These are phyloP conservation scores for Penicillium sp. DNA, from an alignment of 2,329 filamentous ascomycete species.

Conservation along the genomic window DNA sequence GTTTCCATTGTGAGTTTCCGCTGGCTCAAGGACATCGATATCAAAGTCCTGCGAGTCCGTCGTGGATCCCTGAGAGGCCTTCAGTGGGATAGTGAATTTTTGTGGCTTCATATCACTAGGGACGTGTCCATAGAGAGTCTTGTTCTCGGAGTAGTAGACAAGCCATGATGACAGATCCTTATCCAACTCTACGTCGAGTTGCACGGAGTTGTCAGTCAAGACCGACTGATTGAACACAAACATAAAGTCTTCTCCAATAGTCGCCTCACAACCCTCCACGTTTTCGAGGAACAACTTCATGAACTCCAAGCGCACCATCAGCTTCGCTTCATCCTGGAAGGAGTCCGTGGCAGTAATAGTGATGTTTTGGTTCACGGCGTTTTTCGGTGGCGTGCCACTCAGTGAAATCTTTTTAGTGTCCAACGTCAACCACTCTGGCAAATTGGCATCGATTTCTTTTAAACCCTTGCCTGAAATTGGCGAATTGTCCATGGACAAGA, in stretches of 20 bases:
- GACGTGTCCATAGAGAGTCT: conserved; percentile 48
- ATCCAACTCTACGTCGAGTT: conserved; percentile 44
- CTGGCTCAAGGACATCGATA: conserved; percentile 33
- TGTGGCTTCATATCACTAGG: conserved; percentile 40
- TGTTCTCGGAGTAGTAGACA: conserved; percentile 44
- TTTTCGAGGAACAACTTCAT: conserved; percentile 43
- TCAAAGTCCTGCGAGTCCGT: conserved; percentile 45
- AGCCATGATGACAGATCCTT: conserved; percentile 45
- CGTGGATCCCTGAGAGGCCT: conserved; percentile 37
- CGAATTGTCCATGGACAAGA: conserved; percentile 57
- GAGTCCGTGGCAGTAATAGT: conserved; percentile 57
- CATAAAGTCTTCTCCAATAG: conserved; percentile 48
- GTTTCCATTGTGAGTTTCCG: conserved; percentile 9
- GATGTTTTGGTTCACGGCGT: conserved; percentile 58
- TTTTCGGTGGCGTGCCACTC: conserved; percentile 59
- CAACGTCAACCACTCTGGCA: conserved; percentile 67
- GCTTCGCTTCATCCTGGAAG: conserved; percentile 56
- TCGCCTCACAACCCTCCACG: conserved; percentile 46
- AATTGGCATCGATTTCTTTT: conserved; percentile 47
- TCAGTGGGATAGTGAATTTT: conserved; percentile 43
- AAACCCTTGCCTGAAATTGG: conserved; percentile 50
- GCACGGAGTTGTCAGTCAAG: conserved; percentile 39
- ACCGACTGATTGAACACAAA: conserved; percentile 46
- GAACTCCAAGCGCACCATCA: conserved; percentile 50
- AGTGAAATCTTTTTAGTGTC: conserved; percentile 59